Evolutionary conservation across 306 rosid species (phyloP), one percentile per base, ranked within the genome.

Genomic region (Lathyrus aphaca): DNA sequence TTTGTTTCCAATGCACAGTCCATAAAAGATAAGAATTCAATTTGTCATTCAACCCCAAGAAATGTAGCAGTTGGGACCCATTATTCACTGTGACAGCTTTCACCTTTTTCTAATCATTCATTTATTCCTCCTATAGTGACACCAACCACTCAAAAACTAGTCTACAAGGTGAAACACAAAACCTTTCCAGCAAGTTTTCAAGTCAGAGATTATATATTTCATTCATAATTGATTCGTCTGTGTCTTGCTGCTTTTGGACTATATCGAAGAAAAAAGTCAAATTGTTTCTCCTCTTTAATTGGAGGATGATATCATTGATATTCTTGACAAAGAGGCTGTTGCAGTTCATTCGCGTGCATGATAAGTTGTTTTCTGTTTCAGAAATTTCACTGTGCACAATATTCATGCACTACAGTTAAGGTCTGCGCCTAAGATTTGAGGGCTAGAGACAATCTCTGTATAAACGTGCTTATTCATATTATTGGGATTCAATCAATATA

Each of bases 11-110:
- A 38, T 69, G 59, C 59, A 9, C 45, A 5, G 58, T 84, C 77
- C 17, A 75, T 76, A 35, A 48, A 56, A 30, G 68, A 29, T 73
- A 25, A 8, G 62, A 66, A 38, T 70, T 79, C 62, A 68, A 38
- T 69, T 83, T 80, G 88, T 83, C 77, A 79, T 77, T 57, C 69
- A 71, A 63, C 55, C 44, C 59, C 13, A 64, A 32, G 57, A 43
- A 17, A 74, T 58, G 66, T 46, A 63, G 39, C 80, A 73, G 55
- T 77, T 6, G 74, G 86, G 87, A 66, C 89, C 92, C 81, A 69
- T 77, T 68, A 62, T 66, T 75, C 49, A 55, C 30, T 70, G 64
- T 62, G 64, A 56, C 46, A 23, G 15, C 66, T 64, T 74, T 74
- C 21, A n/a, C 12, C 40, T 15, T 67, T n/a, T 14, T 56, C 58